Percentiles rank a stretch among this genome's conserved stretches.
Conservation (phyloP, 805 yeast species). For the Wickerhamomyces pijperi region DNA sequence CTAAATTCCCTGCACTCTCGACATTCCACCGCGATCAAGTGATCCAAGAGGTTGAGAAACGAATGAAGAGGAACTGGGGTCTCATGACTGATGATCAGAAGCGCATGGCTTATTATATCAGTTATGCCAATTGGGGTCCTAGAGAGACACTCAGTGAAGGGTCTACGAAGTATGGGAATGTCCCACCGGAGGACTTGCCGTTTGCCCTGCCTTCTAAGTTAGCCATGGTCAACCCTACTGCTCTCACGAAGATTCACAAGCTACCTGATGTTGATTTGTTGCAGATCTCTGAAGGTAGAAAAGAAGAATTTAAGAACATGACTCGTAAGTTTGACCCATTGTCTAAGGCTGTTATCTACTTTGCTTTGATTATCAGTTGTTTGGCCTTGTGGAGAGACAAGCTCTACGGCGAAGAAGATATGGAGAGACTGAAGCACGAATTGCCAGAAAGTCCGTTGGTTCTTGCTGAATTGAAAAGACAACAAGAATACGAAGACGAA, state of each 20-base stretch:
- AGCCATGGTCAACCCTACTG: slow-evolving; percentile 5
- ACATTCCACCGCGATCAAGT: slow-evolving; percentile 47
- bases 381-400: slow-evolving; percentile 49
- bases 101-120: slow-evolving; percentile 45
- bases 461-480: slow-evolving; percentile 25
- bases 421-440: slow-evolving; percentile 21
- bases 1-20: slow-evolving; percentile 19
- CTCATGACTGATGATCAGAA: slow-evolving; percentile 37
- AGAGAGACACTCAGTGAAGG: slow-evolving; percentile 41
- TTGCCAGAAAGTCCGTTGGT: slow-evolving; percentile 25
- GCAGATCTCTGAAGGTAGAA: slow-evolving; percentile 32
- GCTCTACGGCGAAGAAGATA: slow-evolving; percentile 29
- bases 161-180: slow-evolving; percentile 25
- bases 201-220: slow-evolving; percentile 32
- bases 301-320: slow-evolving; percentile 32
- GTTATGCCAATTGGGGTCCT: slow-evolving; percentile 65
- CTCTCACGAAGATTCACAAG: slow-evolving; percentile 16
- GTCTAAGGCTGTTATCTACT: slow-evolving; percentile 40
- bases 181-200: slow-evolving; percentile 50
- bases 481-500: slow-evolving; percentile 8
- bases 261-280: slow-evolving; percentile 29
- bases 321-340: slow-evolving; percentile 43
- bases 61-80: slow-evolving; percentile 45
- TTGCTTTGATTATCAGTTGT: slow-evolving; percentile 34
- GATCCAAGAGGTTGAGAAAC: slow-evolving; percentile 36